Conservation (phyloP, 1,284 basidiomycete species). For the Sphagnurus paluster region DNA sequence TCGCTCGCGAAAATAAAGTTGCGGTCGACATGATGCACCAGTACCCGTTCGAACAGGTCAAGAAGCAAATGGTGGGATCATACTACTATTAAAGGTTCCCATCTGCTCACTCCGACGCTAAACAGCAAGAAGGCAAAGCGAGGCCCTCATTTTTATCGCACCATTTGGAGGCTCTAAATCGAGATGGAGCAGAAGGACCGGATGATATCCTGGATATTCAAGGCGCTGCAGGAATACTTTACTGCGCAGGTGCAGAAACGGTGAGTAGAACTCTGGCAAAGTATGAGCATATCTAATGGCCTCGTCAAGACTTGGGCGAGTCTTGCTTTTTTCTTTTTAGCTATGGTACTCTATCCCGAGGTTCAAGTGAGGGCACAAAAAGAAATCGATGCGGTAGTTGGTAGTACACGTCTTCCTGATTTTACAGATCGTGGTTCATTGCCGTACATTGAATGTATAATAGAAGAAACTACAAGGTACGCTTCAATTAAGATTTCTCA, state of each 20-base stretch:
- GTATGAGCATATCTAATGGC: background rate
- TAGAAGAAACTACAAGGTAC: slow-evolving; percentile 39
- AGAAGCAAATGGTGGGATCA: slow-evolving; percentile 17
- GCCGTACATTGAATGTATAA: slow-evolving; percentile 28
- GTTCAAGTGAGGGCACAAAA: slow-evolving; percentile 41
- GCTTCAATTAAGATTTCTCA: no score
- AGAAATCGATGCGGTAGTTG: slow-evolving; percentile 46
- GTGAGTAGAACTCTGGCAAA: no score
- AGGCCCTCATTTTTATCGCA: background rate
- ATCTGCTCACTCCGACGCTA: no score
- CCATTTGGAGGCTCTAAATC: background rate
- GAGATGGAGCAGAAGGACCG: background rate
- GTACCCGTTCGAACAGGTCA: slow-evolving; percentile 14
- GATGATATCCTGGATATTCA: background rate
- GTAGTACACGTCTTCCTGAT: slow-evolving; percentile 38
- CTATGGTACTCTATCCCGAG: slow-evolving; percentile 45
- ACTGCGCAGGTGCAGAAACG: background rate
- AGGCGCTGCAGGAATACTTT: background rate
- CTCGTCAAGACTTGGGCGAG: slow-evolving; percentile 10
- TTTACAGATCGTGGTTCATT: slow-evolving; percentile 31
- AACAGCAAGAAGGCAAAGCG: slow-evolving; percentile 14
- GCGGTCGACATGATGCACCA: slow-evolving; percentile 12
- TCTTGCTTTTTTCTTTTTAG: slow-evolving; percentile 30
- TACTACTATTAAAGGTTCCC: no score
- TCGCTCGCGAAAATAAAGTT: slow-evolving; percentile 5